Conservation (phyloP, 352 stramenopile species). For the Phytopythium oedochilum region DNA sequence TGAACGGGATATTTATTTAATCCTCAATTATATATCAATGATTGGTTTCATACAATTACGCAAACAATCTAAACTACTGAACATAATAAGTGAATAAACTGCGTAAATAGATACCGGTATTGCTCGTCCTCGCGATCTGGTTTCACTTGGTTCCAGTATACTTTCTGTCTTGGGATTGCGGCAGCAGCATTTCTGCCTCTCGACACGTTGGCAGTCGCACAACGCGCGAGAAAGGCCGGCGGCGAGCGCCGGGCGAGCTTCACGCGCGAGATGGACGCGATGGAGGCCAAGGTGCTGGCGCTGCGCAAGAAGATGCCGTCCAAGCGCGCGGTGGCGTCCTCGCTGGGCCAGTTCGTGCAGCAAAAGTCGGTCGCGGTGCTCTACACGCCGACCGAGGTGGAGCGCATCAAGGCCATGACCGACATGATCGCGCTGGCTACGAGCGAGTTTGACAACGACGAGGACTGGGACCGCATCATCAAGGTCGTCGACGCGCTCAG, state of each 20-base stretch:
- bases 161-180: too few species aligned
- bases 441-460: slow-evolving; percentile 62
- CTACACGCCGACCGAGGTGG: slow-evolving; percentile 68
- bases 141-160: too few species aligned
- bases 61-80: too few species aligned
- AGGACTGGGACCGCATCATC: slow-evolving; percentile 74
- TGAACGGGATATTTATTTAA: too few species aligned
- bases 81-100: too few species aligned
- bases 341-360: slow-evolving; percentile 69
- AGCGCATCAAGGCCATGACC: slow-evolving; percentile 70
- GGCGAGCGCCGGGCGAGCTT: not conserved
- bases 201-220: not conserved
- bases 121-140: not conserved
- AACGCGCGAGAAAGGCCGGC: not conserved
- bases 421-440: slow-evolving; percentile 66
- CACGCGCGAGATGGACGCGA: slow-evolving; percentile 17
- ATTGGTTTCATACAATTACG: too few species aligned
- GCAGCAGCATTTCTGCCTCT: too few species aligned
- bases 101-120: too few species aligned
- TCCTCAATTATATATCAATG: too few species aligned
- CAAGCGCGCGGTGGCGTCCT: slow-evolving; percentile 59
- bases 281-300: slow-evolving; percentile 67
- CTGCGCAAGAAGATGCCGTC: slow-evolving; percentile 68
- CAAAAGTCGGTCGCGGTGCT: slow-evolving; percentile 73
- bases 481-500: slow-evolving; percentile 72